Evolutionary conservation across 1,139 yeast genomes (phyloP), one percentile per base, ranked within the genome.

Genomic region (Yamadazyma dendronema): DNA sequence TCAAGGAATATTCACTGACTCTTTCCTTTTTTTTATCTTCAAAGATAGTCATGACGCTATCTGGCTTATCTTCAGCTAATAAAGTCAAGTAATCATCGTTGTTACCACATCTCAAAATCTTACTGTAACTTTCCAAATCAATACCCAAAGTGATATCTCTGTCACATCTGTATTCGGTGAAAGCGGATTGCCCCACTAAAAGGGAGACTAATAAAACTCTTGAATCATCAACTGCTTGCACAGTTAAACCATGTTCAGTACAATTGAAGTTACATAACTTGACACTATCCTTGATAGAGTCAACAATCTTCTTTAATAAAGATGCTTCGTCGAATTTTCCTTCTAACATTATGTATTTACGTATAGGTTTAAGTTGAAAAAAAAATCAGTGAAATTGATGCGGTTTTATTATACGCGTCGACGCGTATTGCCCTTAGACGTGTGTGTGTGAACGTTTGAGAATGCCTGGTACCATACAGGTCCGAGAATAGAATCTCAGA

Each of bases 191-290:
- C 40, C 95, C 96, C 51, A 92, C 84, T 54, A 86, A 78, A 52
- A 92, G 72, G 11, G 96, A 85, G 31, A 92, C 96, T 50, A 92
- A 75, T 48, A 92, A 79, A 44, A 92, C 97, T 73, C 97, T 88
- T 25, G 98, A 89, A 58, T 89, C 95, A 65, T 92, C 99, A 53
- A 92, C 95, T 16, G 98, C 97, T 69, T 92, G 97, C 17, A 94
- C 94, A 14, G 95, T 85, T 54, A 92, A 84, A 47, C 99, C 99
- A 48, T 83, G 80, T 62, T 87, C 95, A 15, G 95, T 81, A 68
- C 97, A 92, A 67, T 90, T 95, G 74, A 92, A 88, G 75, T 92
- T 92, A 71, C 97, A 92, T 54, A 89, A 76, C 57, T 86, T 86
- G 47, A 92, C 96, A 59, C 95, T 82, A 58, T 92, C 98, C 61